Base-by-base conservation (phyloP, 2,329 filamentous ascomycete species). In the Sporothrix brunneoviolacea region DNA sequence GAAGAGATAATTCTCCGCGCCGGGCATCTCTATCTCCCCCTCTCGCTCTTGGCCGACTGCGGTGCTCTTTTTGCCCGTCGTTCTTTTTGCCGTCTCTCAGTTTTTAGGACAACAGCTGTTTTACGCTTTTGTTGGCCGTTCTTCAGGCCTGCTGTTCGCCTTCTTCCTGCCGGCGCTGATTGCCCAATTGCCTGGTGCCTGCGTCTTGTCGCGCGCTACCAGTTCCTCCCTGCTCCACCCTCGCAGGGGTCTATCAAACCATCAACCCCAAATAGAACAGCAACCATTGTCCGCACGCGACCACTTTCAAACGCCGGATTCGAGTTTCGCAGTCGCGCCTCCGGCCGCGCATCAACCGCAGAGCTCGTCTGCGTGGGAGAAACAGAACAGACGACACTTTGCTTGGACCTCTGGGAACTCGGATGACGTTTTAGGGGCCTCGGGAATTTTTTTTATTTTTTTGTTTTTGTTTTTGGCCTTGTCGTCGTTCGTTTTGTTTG, bases 221-320 rank as follows among this genome's bases (percentile, higher is more conserved):
- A 15, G 15, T 42, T 19, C 40, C 30, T 21, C 41, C 16, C 16
- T 44, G n/a, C n/a, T n/a, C n/a, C n/a, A n/a, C n/a, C n/a, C n/a
- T n/a, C n/a, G n/a, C n/a, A n/a, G n/a, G n/a, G n/a, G n/a, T n/a
- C n/a, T n/a, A n/a, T n/a, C n/a, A n/a, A n/a, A n/a, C n/a, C n/a
- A n/a, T 18, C n/a, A n/a, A n/a, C n/a, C 28, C 4, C 21, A 35
- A 18, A 22, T 22, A 35, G 19, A 35, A 9, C 24, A 30, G 19
- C 41, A 30, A 45, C 12, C 42, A 36, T 36, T 21, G 19, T n/a
- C 42, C 36, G 45, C 45, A 48, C 45, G 45, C 45, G 36, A 48
- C 36, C 45, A 39, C 37, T 18, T 36, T 40, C 37, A 33, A 48
- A 24, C 45, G 37, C 45, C 38, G 28, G 35, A 40, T 35, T 48